Evolutionary conservation across 208 protist species (phyloP).

Genomic region (Leishmania amazonensis): DNA sequence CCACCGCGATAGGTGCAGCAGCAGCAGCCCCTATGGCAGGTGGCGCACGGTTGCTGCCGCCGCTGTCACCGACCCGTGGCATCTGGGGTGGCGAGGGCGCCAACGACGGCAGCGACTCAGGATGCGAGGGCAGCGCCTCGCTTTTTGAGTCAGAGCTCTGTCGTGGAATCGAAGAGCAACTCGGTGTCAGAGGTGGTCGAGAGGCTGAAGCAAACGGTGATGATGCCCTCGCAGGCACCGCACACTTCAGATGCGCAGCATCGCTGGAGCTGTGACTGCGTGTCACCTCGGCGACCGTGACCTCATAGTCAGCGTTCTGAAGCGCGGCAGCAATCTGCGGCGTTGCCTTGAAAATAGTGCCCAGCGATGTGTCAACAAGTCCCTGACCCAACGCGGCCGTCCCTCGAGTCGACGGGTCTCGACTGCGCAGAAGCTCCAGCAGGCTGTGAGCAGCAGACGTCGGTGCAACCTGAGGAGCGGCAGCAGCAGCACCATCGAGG

Average conservation of each 20-base stretch:
- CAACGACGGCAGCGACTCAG: conserved; percentile 6
- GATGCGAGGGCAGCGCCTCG: neutral
- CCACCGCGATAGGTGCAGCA: neutral
- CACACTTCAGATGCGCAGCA: neutral
- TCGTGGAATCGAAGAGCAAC: neutral
- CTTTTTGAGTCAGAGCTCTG: neutral
- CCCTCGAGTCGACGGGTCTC: neutral
- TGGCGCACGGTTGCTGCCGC: neutral
- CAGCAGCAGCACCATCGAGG: neutral
- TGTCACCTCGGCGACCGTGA: neutral
- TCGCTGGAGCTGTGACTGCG: neutral
- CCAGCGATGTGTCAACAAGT: neutral
- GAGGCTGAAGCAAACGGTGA: neutral
- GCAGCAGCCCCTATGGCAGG: neutral
- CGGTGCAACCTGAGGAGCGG: neutral
- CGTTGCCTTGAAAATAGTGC: neutral
- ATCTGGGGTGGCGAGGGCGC: neutral
- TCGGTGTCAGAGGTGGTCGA: neutral
- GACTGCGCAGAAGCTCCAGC: conserved; percentile 12
- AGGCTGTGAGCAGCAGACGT: conserved; percentile 6
- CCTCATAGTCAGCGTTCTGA: neutral
- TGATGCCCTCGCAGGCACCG: neutral
- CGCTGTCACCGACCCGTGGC: neutral
- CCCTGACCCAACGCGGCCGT: neutral
- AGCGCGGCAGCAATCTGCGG: neutral